These are phyloP conservation scores for Solanum acaule DNA, from an alignment of 257 asterid genomes.

Conservation along the genomic window DNA sequence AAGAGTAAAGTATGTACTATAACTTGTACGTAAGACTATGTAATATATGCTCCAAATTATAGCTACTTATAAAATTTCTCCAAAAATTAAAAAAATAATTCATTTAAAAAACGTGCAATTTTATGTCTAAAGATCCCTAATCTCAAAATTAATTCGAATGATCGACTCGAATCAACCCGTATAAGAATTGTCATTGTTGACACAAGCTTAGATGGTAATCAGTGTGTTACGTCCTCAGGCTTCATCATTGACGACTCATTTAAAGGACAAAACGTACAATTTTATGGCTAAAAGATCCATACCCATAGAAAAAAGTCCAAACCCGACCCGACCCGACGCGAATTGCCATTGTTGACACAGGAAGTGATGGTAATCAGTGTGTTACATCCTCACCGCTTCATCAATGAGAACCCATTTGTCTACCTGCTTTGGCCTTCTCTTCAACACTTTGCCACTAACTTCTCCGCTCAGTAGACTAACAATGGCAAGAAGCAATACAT, in stretches of 20 bases:
- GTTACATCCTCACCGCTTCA: background rate
- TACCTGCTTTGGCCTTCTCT: background rate
- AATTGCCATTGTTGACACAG: background rate
- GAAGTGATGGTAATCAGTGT: background rate
- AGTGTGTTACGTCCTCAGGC: background rate
- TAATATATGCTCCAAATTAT: background rate
- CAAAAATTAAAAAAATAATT: background rate
- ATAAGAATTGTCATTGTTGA: background rate
- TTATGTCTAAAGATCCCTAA: too few relatives aligned
- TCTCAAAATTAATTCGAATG: background rate
- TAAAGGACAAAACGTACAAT: too few relatives aligned
- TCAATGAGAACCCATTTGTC: background rate
- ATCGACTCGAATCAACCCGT: background rate
- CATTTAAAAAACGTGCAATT: background rate
- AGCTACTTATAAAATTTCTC: background rate
- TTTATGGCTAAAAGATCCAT: background rate
- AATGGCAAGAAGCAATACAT: background rate
- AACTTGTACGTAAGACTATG: too few relatives aligned
- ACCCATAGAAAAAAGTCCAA: background rate
- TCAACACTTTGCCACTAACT: background rate
- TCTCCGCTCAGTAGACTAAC: background rate
- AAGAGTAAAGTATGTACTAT: background rate
- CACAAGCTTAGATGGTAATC: background rate
- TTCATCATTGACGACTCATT: background rate
- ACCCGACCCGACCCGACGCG: background rate